phyloP scores from a whole-genome alignment of 1,139 yeast genomes.

The Protomyces gravidus region DNA sequence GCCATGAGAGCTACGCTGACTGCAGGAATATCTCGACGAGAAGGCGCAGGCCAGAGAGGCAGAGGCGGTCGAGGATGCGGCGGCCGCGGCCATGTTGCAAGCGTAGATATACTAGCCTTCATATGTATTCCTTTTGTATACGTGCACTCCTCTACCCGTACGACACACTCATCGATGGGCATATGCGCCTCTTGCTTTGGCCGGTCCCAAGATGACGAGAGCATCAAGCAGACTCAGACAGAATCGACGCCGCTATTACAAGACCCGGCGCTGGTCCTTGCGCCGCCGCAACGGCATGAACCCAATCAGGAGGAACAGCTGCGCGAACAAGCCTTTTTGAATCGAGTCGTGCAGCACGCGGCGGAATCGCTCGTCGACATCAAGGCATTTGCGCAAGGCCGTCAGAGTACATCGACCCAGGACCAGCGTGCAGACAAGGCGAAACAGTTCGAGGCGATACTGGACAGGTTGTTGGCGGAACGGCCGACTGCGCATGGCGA shows the following conservation, averaged over 20 bases:
- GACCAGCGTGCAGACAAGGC: neutral
- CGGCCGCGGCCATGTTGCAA: neutral
- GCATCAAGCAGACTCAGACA: neutral
- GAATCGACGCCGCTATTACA: neutral
- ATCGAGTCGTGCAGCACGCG: neutral
- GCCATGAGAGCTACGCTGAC: neutral
- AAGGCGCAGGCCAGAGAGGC: neutral
- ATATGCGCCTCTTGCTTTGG: constrained; percentile 3
- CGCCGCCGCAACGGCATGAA: neutral
- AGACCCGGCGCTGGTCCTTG: neutral
- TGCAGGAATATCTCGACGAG: neutral
- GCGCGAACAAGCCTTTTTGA: neutral
- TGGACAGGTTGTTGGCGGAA: neutral
- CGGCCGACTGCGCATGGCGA: neutral
- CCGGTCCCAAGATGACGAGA: neutral
- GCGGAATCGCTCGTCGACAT: neutral
- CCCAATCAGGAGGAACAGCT: neutral
- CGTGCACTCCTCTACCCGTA: no score
- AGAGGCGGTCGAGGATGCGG: neutral
- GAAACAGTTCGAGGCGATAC: neutral
- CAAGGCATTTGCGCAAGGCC: neutral
- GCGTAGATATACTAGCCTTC: no score
- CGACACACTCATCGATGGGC: neutral
- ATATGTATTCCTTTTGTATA: no score
- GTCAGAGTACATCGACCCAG: neutral